These are phyloP conservation scores for Penstemon davidsonii DNA, from an alignment of 257 asterid genomes.

Conservation along the genomic window DNA sequence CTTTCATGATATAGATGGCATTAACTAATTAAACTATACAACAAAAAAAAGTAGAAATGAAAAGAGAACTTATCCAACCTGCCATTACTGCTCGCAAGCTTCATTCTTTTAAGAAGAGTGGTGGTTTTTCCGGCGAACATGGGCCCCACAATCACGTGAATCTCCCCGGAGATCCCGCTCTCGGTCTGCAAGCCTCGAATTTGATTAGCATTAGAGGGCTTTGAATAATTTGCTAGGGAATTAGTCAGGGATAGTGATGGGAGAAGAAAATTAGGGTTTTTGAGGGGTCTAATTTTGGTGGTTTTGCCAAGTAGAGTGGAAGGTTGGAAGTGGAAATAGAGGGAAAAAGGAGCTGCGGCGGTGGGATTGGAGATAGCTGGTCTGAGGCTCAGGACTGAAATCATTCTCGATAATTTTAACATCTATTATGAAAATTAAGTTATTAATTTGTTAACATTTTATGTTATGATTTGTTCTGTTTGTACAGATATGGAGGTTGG, in stretches of 20 bases:
- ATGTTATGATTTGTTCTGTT: background rate
- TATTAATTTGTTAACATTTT: background rate
- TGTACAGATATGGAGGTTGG: background rate
- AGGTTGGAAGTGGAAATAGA: slow-evolving; percentile 34
- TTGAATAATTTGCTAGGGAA: slow-evolving; percentile 14
- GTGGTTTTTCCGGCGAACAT: slow-evolving; percentile 99
- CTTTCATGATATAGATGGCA: slow-evolving; percentile 3
- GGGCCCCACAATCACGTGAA: slow-evolving; percentile 93
- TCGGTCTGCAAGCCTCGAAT: slow-evolving; percentile 33
- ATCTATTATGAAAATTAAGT: slow-evolving; percentile 23
- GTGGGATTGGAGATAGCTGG: slow-evolving; percentile 35
- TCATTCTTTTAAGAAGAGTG: slow-evolving; percentile 80
- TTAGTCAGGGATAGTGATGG: slow-evolving; percentile 9
- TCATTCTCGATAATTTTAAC: slow-evolving; percentile 57
- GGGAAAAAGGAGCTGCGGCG: slow-evolving; percentile 29
- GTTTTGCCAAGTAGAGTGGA: slow-evolving; percentile 29
- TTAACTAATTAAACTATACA: background rate
- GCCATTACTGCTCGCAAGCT: slow-evolving; percentile 70
- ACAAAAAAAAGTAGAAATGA: background rate
- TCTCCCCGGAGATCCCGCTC: slow-evolving; percentile 58
- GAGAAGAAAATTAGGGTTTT: slow-evolving; percentile 21
- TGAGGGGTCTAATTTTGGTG: slow-evolving; percentile 20
- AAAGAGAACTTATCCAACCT: slow-evolving; percentile 49
- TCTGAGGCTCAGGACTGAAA: slow-evolving; percentile 39
- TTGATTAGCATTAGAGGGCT: slow-evolving; percentile 34